phyloP scores from a whole-genome alignment of 2,329 filamentous ascomycete genomes.

The Microascus cirrosus region DNA sequence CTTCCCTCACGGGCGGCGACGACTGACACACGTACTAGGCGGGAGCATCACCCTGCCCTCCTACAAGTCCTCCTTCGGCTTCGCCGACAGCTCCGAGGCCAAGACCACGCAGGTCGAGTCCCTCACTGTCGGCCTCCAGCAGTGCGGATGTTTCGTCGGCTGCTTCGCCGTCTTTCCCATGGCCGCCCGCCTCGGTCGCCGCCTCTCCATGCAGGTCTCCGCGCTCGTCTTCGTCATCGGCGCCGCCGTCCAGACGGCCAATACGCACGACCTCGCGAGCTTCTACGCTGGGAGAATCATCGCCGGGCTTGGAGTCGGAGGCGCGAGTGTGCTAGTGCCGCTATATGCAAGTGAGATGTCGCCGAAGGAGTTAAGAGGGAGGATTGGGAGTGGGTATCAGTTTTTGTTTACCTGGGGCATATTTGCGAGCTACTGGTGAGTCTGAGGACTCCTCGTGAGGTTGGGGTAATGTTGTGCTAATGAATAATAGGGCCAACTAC shows the following conservation, averaged over 20 bases:
- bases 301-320: constrained; percentile 52
- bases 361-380: constrained; percentile 52
- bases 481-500: background rate
- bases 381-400: constrained; percentile 38
- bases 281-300: constrained; percentile 53
- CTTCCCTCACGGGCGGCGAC: no score
- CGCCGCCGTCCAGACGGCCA: constrained; percentile 52
- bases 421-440: background rate
- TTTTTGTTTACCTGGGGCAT: background rate
- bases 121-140: background rate
- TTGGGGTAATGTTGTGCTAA: no score
- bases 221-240: constrained; percentile 60
- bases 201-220: constrained; percentile 42
- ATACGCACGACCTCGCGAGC: constrained; percentile 37
- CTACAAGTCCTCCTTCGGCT: background rate
- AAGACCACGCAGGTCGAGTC: background rate
- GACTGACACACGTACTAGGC: background rate
- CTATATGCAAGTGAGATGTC: constrained; percentile 50
- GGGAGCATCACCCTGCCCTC: background rate
- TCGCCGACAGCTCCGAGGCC: background rate
- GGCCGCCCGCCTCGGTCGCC: constrained; percentile 57
- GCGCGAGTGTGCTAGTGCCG: constrained; percentile 49
- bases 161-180: constrained; percentile 56
- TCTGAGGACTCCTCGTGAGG: no score
- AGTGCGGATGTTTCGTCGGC: constrained; percentile 63